Base-by-base conservation (phyloP, 345 rosid species). In the Populus tremula region DNA sequence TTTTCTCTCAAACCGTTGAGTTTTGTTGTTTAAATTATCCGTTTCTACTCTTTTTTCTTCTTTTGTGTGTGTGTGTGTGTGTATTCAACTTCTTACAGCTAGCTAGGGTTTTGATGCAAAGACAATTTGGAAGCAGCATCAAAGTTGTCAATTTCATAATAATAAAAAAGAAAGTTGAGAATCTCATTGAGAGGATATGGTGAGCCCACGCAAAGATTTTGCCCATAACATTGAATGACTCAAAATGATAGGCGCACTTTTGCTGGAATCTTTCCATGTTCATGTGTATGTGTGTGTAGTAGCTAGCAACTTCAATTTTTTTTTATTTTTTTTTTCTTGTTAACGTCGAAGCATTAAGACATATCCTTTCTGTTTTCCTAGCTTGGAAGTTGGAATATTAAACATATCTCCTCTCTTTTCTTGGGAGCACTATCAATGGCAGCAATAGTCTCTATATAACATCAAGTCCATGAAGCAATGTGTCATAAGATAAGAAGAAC, bases 201-300 rank as follows among this genome's bases (percentile, higher is more conserved):
- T 10, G 74, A 79, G 70, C 78, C 70, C 78, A 68, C 66, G 16
- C 49, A 13, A 50, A 65, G 74, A 79, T 68, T 67, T 73, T 29
- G 38, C 74, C 59, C 74, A 23, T 25, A 72, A 2, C 38, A 35
- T 78, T 64, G n/a, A 64, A 62, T 10, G 65, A 78, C 66, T 77
- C 54, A 18, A 54, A 59, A 36, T 10, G 1, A 25, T 12, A 27
- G 2, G 1, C n/a, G 31, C 16, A 8, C 47, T 49, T 66, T 47
- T 31, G 12, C 31, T 33, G 71, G 71, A 75, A 66, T 75, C 62
- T 33, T 49, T 75, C 62, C 20, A n/a, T n/a, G 5, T 70, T n/a
- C 35, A n/a, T 23, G 20, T 8, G 14, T 36, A 8, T 63, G 1
- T 59, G 61, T 7, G 23, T 36, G 8, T 20, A 56, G 12, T 16